Evolutionary conservation across 2,329 filamentous ascomycete genomes (phyloP).

Genomic region (Aureobasidium sp.): DNA sequence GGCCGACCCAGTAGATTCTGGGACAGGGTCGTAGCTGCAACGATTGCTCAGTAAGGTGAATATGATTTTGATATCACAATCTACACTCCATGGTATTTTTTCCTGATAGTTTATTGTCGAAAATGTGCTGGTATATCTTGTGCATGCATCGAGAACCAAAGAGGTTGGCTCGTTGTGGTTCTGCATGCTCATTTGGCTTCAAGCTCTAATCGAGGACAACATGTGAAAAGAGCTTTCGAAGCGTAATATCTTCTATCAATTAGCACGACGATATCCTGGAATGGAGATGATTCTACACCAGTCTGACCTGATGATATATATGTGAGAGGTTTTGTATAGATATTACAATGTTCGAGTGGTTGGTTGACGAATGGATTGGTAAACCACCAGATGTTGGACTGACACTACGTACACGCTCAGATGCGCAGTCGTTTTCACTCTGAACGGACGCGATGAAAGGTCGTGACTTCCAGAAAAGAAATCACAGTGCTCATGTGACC

Average conservation of each 20-base stretch:
- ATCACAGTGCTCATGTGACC: no score
- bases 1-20: neutral
- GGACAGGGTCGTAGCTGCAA: neutral
- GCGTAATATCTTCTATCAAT: neutral
- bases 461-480: no score
- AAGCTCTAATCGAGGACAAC: neutral
- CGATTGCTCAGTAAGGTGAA: neutral
- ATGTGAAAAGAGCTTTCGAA: rapidly evolving
- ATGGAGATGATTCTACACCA: no score
- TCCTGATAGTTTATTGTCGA: neutral
- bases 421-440: no score
- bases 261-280: no score
- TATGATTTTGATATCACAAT: neutral
- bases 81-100: neutral
- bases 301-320: no score
- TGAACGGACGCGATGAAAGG: no score
- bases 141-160: neutral
- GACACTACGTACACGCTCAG: no score
- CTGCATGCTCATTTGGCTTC: neutral
- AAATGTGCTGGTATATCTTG: neutral
- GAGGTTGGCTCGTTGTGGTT: neutral
- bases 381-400: no score
- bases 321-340: no score
- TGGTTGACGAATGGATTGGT: no score
- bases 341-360: no score